Conservation (phyloP, 768 basidiomycete genomes). For the Suillus clintonianus region DNA sequence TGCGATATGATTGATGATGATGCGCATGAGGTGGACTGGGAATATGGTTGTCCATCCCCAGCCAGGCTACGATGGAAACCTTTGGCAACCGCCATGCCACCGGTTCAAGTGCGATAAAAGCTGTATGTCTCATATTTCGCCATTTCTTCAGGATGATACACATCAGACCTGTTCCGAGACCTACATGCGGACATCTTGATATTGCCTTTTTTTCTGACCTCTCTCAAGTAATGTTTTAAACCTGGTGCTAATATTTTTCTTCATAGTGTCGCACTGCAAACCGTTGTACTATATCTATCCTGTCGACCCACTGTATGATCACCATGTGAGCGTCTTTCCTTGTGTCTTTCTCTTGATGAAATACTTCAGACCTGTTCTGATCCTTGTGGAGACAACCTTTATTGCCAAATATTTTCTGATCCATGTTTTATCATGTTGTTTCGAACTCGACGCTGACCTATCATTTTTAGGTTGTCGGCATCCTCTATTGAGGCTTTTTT, state of each 20-base stretch:
- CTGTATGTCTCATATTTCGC: constrained; percentile 24
- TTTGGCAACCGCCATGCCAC: constrained; percentile 58
- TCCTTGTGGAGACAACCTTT: constrained; percentile 7
- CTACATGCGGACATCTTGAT: constrained; percentile 54
- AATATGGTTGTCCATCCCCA: constrained; percentile 52
- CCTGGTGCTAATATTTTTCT: constrained; percentile 8
- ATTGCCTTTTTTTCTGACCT: constrained; percentile 63
- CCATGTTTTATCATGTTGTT: not conserved
- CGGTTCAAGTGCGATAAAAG: constrained; percentile 34
- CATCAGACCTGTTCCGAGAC: constrained; percentile 81
- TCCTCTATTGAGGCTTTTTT: not conserved
- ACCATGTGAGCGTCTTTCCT: constrained; percentile 3
- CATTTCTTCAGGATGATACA: constrained; percentile 55
- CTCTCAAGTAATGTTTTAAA: constrained; percentile 1
- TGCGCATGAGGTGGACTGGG: constrained; percentile 51
- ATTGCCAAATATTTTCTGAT: constrained; percentile 3
- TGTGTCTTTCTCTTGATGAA: not conserved
- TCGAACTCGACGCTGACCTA: not conserved
- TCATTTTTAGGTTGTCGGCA: not conserved
- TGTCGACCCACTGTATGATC: not conserved
- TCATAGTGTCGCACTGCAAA: constrained; percentile 6
- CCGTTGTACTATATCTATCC: not conserved
- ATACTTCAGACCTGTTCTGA: constrained; percentile 12
- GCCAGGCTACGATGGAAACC: constrained; percentile 53
- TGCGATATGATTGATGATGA: constrained; percentile 46